Base-by-base conservation (phyloP, 441 rosid species). In the Pelargonium fulgidum region DNA sequence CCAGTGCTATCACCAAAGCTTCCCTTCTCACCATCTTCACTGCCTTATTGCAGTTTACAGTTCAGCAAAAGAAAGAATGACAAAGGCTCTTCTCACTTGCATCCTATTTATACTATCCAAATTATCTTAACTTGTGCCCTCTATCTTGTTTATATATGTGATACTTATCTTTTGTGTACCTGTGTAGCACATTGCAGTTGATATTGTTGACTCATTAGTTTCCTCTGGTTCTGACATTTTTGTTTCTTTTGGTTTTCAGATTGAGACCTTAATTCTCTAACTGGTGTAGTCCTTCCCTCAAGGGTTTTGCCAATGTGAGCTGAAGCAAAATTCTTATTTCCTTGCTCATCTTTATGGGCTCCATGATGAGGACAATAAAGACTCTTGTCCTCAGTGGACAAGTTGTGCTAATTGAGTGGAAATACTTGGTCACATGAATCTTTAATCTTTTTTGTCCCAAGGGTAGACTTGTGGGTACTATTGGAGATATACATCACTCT, bases 21-120 rank as follows among this genome's bases (percentile, higher is more conserved):
- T 26, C 39, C 47, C 64, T 74, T 62, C 64, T 72, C 54, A 66
- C 56, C 80, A 71, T 77, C 14, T 62, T 9, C 45, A 14, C 44
- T 63, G 54, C 54, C 7, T 52, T 0, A 39, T 19, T 41, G 47
- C 63, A 44, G 16, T 9, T n/a, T 1, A 13, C n/a, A 36, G 3
- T 7, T 41, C 5, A 12, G 10, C 20, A 4, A 2, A 45, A 61
- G 3, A 45, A 11, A 2, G 42, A 3, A 45, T 39, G 73, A n/a
- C 36, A 5, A 29, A 52, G 9, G 61, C 7, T 66, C 44, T 10
- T 24, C 54, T 52, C 47, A 12, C 10, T 11, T 10, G 26, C 45
- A 52, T 72, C 66, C 13, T 69, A 69, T 69, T 72, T 72, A 66
- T 72, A 70, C 1, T 11, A 8, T 4, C 17, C 2, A 13, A 50